phyloP scores from a whole-genome alignment of 1,284 basidiomycete species.

The Xanthoconium separans region DNA sequence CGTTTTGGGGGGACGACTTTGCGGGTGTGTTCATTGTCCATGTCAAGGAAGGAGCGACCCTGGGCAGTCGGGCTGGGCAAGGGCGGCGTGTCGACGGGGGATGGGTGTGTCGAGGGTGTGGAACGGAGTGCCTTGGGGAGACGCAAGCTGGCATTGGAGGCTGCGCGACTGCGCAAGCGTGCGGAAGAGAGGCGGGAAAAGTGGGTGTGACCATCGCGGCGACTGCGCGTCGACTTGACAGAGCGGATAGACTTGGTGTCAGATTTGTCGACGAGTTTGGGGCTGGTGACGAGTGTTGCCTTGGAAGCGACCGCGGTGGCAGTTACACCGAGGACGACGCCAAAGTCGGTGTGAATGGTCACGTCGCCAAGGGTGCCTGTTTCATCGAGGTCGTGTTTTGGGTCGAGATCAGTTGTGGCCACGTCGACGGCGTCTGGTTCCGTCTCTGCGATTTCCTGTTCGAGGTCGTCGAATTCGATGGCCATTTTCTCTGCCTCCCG shows the following conservation, averaged over 20 bases:
- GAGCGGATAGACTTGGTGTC: slow-evolving; percentile 28
- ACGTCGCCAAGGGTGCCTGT: slow-evolving; percentile 28
- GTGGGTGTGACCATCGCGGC: slow-evolving; percentile 18
- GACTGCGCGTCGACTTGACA: slow-evolving; percentile 29
- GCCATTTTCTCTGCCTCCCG: slow-evolving; percentile 70
- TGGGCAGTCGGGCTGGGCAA: slow-evolving; percentile 14
- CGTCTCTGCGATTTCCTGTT: slow-evolving; percentile 32
- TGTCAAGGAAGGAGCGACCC: slow-evolving; percentile 29
- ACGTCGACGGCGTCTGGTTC: slow-evolving; percentile 12
- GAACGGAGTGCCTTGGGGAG: slow-evolving; percentile 28
- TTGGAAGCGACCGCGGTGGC: slow-evolving; percentile 32
- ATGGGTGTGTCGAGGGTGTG: not conserved
- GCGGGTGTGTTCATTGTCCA: slow-evolving; percentile 21
- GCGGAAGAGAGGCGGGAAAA: slow-evolving; percentile 24
- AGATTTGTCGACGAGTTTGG: slow-evolving; percentile 6
- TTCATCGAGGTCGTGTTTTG: slow-evolving; percentile 38
- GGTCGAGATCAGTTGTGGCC: not conserved
- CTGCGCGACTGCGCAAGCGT: slow-evolving; percentile 26
- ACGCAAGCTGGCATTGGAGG: slow-evolving; percentile 31
- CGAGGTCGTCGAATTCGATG: slow-evolving; percentile 59
- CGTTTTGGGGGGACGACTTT: slow-evolving; percentile 19
- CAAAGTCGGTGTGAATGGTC: slow-evolving; percentile 26
- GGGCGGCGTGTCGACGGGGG: slow-evolving; percentile 18
- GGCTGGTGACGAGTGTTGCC: slow-evolving; percentile 25
- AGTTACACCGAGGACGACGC: slow-evolving; percentile 31